These are phyloP conservation scores for Fusarium beomiforme DNA, from an alignment of 2,329 filamentous ascomycete species.

Conservation along the genomic window DNA sequence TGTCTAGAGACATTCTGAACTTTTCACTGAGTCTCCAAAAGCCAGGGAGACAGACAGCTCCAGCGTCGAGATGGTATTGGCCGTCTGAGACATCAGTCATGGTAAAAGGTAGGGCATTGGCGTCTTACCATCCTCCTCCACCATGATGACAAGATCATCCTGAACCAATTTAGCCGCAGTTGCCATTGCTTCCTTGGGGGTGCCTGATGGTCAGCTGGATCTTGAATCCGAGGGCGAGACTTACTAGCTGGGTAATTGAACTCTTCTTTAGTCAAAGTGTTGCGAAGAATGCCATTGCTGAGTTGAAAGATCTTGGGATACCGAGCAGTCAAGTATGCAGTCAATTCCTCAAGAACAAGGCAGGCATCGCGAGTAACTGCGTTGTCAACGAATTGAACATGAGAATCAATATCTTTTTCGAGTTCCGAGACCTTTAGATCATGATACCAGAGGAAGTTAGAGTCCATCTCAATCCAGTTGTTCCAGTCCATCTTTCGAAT, in stretches of 20 bases:
- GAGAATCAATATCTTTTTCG: conserved; percentile 17
- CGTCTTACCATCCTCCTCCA: conserved; percentile 18
- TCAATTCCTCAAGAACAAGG: conserved; percentile 24
- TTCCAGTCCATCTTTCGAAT: conserved; percentile 32
- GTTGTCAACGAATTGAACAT: conserved; percentile 31
- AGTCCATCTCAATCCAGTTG: conserved; percentile 36
- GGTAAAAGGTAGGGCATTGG: fast-evolving
- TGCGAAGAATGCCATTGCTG: not conserved
- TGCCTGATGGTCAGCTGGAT: not conserved
- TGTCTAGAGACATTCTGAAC: conserved; percentile 35
- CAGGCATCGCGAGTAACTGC: conserved; percentile 24
- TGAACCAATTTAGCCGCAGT: conserved; percentile 29
- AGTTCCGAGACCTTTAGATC: conserved; percentile 30
- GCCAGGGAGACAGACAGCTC: conserved; percentile 29
- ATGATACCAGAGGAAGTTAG: conserved; percentile 26
- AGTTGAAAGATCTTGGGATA: conserved; percentile 34
- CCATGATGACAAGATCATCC: conserved; percentile 31
- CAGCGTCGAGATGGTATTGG: conserved; percentile 27
- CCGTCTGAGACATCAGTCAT: conserved; percentile 1
- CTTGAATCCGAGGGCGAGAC: fast-evolving
- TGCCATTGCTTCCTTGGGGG: conserved; percentile 23
- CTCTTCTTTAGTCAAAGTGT: conserved; percentile 11
- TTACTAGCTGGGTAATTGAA: conserved; percentile 22
- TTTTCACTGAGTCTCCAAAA: conserved; percentile 34
- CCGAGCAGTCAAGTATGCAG: conserved; percentile 3